These are phyloP conservation scores for Russula abietina DNA, from an alignment of 768 basidiomycete genomes.

Conservation along the genomic window DNA sequence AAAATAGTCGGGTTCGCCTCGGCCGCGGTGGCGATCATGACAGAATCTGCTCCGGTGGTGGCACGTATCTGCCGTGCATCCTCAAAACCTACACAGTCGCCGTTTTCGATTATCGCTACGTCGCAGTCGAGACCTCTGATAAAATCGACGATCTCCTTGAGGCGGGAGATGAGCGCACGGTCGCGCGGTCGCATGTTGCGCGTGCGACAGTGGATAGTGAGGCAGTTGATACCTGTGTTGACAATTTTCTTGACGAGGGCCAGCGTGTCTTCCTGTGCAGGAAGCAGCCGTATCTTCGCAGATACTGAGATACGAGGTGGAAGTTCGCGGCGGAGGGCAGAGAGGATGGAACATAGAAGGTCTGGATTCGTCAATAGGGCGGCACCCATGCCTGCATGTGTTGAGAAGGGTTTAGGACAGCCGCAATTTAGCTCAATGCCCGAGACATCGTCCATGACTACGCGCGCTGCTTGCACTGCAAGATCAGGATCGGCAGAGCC, in stretches of 20 bases:
- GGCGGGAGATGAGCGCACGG: slow-evolving; percentile 65
- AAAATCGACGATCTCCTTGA: slow-evolving; percentile 82
- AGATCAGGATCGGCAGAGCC: slow-evolving; percentile 85
- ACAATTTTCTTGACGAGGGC: slow-evolving; percentile 85
- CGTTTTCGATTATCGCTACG: slow-evolving; percentile 90
- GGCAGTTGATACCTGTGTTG: slow-evolving; percentile 76
- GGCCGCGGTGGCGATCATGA: slow-evolving; percentile 95
- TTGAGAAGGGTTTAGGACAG: slow-evolving; percentile 94
- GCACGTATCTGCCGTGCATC: slow-evolving; percentile 72
- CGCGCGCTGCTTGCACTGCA: slow-evolving; percentile 87
- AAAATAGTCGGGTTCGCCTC: slow-evolving; percentile 92
- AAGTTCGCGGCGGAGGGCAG: slow-evolving; percentile 64
- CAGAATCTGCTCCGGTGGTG: slow-evolving; percentile 83
- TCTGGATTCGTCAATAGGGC: slow-evolving; percentile 90
- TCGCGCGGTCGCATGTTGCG: slow-evolving; percentile 84
- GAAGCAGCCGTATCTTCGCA: slow-evolving; percentile 87
- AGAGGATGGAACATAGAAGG: slow-evolving; percentile 81
- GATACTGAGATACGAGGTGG: slow-evolving; percentile 80
- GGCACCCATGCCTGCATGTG: slow-evolving; percentile 93
- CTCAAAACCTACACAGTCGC: slow-evolving; percentile 76
- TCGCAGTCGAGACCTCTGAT: slow-evolving; percentile 68
- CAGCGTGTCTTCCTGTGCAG: slow-evolving; percentile 81
- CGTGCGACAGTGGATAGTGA: slow-evolving; percentile 96
- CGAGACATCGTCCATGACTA: slow-evolving; percentile 80
- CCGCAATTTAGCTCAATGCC: slow-evolving; percentile 98